phyloP scores from a whole-genome alignment of 2,329 filamentous ascomycete genomes.

The Zopfia rhizophila region DNA sequence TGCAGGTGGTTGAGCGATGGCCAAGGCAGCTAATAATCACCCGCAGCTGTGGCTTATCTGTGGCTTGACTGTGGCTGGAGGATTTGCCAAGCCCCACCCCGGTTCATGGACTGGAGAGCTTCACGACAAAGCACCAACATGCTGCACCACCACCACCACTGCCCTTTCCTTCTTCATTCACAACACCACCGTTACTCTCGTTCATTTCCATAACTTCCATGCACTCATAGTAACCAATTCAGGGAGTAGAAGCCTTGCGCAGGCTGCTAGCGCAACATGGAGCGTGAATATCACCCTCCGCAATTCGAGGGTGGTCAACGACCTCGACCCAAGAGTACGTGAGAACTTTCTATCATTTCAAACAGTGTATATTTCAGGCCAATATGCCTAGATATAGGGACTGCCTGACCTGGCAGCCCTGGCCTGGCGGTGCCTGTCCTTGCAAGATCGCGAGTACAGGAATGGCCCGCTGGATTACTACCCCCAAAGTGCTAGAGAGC shows the following conservation, averaged over 20 bases:
- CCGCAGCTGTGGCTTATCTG: slow-evolving; percentile 2
- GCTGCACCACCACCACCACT: background rate
- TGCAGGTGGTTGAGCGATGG: too few species aligned
- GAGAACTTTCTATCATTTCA: too few species aligned
- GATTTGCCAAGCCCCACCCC: slow-evolving; percentile 1
- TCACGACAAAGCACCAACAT: slow-evolving; percentile 9
- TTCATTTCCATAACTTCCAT: slow-evolving; percentile 12
- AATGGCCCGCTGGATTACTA: too few species aligned
- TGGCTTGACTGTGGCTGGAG: slow-evolving; percentile 11
- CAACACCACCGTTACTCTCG: slow-evolving; percentile 1
- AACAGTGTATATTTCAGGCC: too few species aligned
- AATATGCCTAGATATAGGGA: background rate
- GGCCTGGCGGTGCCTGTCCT: too few species aligned
- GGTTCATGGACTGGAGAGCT: background rate
- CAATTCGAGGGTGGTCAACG: slow-evolving; percentile 47
- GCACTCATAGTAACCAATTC: slow-evolving; percentile 1
- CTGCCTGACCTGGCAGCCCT: too few species aligned
- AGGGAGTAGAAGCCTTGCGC: background rate
- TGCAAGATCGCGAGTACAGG: too few species aligned
- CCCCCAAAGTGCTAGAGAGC: too few species aligned
- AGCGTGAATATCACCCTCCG: slow-evolving; percentile 48
- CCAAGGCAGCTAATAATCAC: too few species aligned
- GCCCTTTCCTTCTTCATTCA: slow-evolving; percentile 14
- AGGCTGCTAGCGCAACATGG: slow-evolving; percentile 39
- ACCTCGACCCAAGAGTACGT: slow-evolving; percentile 50